phyloP scores from a whole-genome alignment of 1,284 basidiomycete species.

The Puccinia polysora region DNA sequence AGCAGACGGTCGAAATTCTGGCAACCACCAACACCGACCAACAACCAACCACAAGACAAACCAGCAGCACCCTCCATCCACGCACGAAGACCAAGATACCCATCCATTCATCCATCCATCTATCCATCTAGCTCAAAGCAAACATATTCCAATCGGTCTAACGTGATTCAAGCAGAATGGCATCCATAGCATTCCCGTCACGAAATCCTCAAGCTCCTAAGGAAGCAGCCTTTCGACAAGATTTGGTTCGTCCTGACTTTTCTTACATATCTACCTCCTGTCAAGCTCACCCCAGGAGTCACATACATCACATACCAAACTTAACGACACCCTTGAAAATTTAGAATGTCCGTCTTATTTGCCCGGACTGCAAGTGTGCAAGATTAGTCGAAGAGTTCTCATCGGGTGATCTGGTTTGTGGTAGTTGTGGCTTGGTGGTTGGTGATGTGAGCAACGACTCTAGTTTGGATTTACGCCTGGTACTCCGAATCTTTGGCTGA shows the following conservation, averaged over 20 bases:
- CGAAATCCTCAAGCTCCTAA: conserved; percentile 37
- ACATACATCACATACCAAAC: not conserved
- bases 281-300: not conserved
- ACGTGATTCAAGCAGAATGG: no score
- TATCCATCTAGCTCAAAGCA: no score
- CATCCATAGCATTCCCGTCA: conserved; percentile 35
- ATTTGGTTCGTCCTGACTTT: conserved; percentile 18
- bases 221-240: conserved; percentile 42
- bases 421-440: conserved; percentile 73
- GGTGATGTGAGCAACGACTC: conserved; percentile 21
- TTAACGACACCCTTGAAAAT: no score
- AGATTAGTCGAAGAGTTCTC: conserved; percentile 96
- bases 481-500: not conserved
- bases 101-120: no score
- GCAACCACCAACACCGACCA: no score
- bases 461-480: not conserved
- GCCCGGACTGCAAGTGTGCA: conserved; percentile 87
- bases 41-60: no score
- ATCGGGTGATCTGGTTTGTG: conserved; percentile 95
- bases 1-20: no score
- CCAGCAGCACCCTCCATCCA: no score
- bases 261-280: not conserved
- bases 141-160: no score
- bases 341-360: conserved; percentile 71
- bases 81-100: no score